phyloP scores from a whole-genome alignment of 495 filamentous ascomycete species.

The Apodospora peruviana region DNA sequence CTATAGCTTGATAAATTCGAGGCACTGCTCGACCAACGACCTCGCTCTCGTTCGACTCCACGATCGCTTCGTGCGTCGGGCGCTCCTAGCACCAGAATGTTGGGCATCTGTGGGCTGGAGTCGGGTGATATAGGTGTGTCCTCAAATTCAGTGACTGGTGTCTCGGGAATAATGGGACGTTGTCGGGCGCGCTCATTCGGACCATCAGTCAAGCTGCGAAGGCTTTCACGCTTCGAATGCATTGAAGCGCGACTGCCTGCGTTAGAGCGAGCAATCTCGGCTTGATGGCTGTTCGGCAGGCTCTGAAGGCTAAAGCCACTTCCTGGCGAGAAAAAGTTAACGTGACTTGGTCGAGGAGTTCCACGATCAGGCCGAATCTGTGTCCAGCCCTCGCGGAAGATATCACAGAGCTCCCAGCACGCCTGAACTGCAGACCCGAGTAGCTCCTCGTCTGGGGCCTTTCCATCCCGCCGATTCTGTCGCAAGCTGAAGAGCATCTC shows the following conservation, averaged over 20 bases:
- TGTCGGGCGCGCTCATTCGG: constrained; percentile 22
- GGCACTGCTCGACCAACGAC: constrained; percentile 69
- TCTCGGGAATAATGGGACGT: constrained; percentile 58
- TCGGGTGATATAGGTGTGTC: constrained; percentile 78
- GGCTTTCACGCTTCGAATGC: constrained; percentile 39
- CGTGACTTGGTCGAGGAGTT: constrained; percentile 78
- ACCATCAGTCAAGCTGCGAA: constrained; percentile 30
- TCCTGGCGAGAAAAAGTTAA: constrained; percentile 52
- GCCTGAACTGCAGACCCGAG: constrained; percentile 83
- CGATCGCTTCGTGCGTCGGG: constrained; percentile 29
- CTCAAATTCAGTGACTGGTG: constrained; percentile 89
- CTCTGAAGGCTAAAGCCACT: constrained; percentile 18
- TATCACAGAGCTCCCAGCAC: constrained; percentile 92
- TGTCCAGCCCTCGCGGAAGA: constrained; percentile 91
- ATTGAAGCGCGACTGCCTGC: constrained; percentile 37
- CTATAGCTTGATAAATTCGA: constrained; percentile 70
- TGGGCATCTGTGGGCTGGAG: constrained; percentile 65
- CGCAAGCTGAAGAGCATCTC: constrained; percentile 93
- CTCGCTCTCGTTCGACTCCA: constrained; percentile 21
- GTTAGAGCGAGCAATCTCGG: constrained; percentile 26
- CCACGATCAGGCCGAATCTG: constrained; percentile 80
- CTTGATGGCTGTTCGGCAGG: constrained; percentile 16
- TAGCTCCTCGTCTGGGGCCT: constrained; percentile 70
- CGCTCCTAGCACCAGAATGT: constrained; percentile 76
- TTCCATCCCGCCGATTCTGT: constrained; percentile 72